These are phyloP conservation scores for Sextonia rubra DNA, from an alignment of 164 flowering plant genomes.

Conservation along the genomic window DNA sequence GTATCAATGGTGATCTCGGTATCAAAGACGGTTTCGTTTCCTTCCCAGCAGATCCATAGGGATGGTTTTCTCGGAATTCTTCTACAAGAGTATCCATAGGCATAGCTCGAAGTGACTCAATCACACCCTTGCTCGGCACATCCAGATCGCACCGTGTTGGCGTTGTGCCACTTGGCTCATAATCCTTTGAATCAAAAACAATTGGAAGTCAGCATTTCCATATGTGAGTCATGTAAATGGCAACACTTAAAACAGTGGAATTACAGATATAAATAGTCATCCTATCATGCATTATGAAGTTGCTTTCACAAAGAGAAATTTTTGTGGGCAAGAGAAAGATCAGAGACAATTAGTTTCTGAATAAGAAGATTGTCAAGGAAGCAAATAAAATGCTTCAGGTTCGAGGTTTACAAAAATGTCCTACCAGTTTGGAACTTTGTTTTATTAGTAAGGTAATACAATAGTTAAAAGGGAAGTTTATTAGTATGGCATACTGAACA, in stretches of 20 bases:
- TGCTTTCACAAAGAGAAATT: neutral
- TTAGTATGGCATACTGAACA: no score
- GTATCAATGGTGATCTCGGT: slow-evolving; percentile 73
- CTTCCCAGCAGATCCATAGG: slow-evolving; percentile 48
- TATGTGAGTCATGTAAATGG: neutral
- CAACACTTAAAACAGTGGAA: neutral
- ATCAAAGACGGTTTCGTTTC: slow-evolving; percentile 56
- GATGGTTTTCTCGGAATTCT: slow-evolving; percentile 78
- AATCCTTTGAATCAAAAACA: slow-evolving; percentile 46
- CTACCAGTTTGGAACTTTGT: no score
- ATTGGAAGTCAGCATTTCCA: neutral
- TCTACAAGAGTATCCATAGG: slow-evolving; percentile 75
- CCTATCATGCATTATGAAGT: neutral
- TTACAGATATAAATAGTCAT: neutral
- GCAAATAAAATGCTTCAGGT: neutral
- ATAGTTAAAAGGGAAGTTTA: no score
- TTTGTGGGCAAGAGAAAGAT: neutral
- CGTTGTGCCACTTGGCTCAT: slow-evolving; percentile 83
- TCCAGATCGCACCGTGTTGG: slow-evolving; percentile 61
- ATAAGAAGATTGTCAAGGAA: neutral
- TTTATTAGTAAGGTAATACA: neutral
- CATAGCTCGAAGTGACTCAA: slow-evolving; percentile 73
- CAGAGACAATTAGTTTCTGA: neutral
- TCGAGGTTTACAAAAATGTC: neutral
- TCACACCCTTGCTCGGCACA: slow-evolving; percentile 64